Percentiles rank a stretch among this genome's conserved stretches.
Conservation (phyloP, 345 rosid species). For the Salix udensis region DNA sequence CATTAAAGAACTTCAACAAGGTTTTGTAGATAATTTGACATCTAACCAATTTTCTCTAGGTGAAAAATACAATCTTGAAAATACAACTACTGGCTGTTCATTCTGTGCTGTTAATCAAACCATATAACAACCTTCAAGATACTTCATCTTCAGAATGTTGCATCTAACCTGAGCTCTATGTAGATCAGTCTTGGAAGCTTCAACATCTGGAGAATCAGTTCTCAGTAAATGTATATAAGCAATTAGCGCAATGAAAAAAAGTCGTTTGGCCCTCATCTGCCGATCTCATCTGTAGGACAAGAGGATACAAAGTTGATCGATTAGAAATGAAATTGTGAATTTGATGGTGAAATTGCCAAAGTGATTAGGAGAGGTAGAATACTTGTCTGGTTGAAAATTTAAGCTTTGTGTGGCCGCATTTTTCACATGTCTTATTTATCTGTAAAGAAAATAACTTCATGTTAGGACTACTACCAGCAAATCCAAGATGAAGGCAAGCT, state of each 20-base stretch:
- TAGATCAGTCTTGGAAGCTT: not conserved
- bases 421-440: conserved; percentile 20
- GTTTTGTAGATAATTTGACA: too few relatives aligned
- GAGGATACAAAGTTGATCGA: not conserved
- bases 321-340: not conserved
- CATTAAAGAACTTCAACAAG: too few relatives aligned
- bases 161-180: not conserved
- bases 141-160: too few relatives aligned
- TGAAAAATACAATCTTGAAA: too few relatives aligned
- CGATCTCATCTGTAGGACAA: conserved; percentile 22
- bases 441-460: not conserved
- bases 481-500: not conserved
- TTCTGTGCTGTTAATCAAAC: too few relatives aligned
- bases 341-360: not conserved
- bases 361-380: not conserved
- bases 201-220: not conserved
- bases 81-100: too few relatives aligned
- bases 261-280: conserved; percentile 28
- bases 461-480: not conserved
- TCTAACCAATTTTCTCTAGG: too few relatives aligned
- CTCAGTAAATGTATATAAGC: conserved; percentile 18
- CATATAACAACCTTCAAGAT: too few relatives aligned
- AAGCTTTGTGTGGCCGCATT: conserved; percentile 23
- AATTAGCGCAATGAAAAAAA: conserved; percentile 17
- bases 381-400: conserved; percentile 23